Conservation (phyloP, 805 yeast genomes). For the Ogataea neopini region DNA sequence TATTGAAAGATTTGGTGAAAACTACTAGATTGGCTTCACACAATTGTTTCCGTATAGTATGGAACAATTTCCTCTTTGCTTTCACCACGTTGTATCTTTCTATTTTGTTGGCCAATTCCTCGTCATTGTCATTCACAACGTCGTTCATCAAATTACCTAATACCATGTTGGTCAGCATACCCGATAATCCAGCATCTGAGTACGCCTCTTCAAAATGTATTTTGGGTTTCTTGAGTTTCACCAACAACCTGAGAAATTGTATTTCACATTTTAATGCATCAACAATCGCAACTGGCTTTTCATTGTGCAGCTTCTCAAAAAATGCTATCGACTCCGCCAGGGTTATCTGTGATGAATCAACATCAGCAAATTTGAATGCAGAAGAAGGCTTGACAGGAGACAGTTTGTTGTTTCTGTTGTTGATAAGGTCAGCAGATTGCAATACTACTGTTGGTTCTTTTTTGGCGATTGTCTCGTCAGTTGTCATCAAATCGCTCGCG, state of each 20-base stretch:
- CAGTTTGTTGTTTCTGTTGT: not conserved
- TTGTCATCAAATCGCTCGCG: slow-evolving; percentile 13
- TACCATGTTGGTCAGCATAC: slow-evolving; percentile 20
- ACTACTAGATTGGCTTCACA: slow-evolving; percentile 22
- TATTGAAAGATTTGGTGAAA: slow-evolving; percentile 25
- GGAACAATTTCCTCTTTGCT: slow-evolving; percentile 28
- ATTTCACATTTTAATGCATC: slow-evolving; percentile 13
- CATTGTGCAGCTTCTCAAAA: not conserved
- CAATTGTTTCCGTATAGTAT: slow-evolving; percentile 27
- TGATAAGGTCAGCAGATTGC: not conserved
- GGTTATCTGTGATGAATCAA: not conserved
- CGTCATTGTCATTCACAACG: slow-evolving; percentile 13
- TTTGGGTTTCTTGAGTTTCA: slow-evolving; percentile 8
- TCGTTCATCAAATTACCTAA: slow-evolving; percentile 17
- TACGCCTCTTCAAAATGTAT: slow-evolving; percentile 23
- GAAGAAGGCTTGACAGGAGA: not conserved
- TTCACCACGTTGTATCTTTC: slow-evolving; percentile 10
- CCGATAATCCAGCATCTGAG: slow-evolving; percentile 13
- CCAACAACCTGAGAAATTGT: slow-evolving; percentile 27
- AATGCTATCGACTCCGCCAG: not conserved
- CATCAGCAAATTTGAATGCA: slow-evolving; percentile 1
- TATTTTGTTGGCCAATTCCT: slow-evolving; percentile 13
- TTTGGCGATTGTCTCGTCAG: slow-evolving; percentile 7
- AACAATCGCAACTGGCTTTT: slow-evolving; percentile 3
- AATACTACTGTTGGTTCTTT: not conserved